phyloP scores from a whole-genome alignment of 495 filamentous ascomycete species.

The Usnea hakonensis region DNA sequence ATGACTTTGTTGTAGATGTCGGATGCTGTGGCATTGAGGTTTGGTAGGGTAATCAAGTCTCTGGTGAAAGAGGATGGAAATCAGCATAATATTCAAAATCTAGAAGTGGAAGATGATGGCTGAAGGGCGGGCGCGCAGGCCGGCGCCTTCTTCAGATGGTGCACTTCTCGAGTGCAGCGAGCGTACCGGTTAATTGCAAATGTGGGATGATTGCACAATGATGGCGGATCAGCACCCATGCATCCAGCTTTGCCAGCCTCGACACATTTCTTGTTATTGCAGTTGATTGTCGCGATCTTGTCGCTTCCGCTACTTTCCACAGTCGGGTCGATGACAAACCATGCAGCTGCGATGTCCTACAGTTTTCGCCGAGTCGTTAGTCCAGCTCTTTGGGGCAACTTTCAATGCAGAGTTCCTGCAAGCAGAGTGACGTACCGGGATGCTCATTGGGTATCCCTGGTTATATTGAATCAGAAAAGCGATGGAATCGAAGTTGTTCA shows the following conservation, averaged over 20 bases:
- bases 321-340: conserved; percentile 1
- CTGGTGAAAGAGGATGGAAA: conserved; percentile 1
- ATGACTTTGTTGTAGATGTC: conserved; percentile 16
- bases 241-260: conserved; percentile 6
- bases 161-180: background rate
- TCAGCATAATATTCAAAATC: background rate
- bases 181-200: conserved; percentile 14
- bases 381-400: background rate
- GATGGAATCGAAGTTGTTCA: conserved; percentile 19
- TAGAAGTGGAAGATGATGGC: background rate
- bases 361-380: background rate
- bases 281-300: conserved; percentile 14
- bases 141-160: background rate
- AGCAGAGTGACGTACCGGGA: background rate
- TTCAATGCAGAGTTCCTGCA: background rate
- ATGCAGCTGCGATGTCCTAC: conserved; percentile 12
- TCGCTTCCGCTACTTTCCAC: conserved; percentile 1
- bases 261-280: conserved; percentile 9
- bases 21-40: conserved; percentile 5
- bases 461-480: conserved; percentile 19
- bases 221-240: conserved; percentile 2
- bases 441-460: conserved; percentile 16
- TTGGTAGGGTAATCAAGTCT: conserved; percentile 8
- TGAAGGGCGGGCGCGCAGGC: too few relatives aligned
- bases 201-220: conserved; percentile 4